Conservation (phyloP, 1,284 basidiomycete genomes). For the Melampsora allii-populina region DNA sequence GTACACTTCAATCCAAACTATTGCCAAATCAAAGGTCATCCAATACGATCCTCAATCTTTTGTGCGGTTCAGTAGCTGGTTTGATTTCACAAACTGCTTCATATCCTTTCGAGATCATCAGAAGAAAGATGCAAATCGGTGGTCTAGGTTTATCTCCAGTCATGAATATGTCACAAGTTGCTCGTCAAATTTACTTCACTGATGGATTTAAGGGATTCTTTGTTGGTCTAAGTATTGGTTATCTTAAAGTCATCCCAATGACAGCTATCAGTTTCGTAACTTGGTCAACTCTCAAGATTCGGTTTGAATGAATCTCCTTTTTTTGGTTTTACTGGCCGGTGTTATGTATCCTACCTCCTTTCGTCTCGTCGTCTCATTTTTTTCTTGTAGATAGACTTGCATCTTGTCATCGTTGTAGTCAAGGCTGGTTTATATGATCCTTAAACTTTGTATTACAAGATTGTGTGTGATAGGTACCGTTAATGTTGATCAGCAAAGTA, state of each 20-base stretch:
- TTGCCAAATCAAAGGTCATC: slow-evolving; percentile 48
- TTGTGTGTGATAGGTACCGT: too few relatives aligned
- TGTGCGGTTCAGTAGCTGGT: slow-evolving; percentile 86
- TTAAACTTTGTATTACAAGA: too few relatives aligned
- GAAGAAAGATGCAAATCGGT: slow-evolving; percentile 93
- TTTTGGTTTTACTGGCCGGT: too few relatives aligned
- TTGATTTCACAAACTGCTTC: slow-evolving; percentile 82
- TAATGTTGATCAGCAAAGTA: too few relatives aligned
- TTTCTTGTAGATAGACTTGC: too few relatives aligned
- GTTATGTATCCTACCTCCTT: too few relatives aligned
- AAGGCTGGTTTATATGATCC: too few relatives aligned
- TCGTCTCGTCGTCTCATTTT: too few relatives aligned
- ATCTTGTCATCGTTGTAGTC: too few relatives aligned
- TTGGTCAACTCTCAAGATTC: slow-evolving; percentile 39
- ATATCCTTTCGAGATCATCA: slow-evolving; percentile 93
- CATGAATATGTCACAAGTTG: slow-evolving; percentile 45
- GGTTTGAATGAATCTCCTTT: slow-evolving; percentile 20
- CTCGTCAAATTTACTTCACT: slow-evolving; percentile 64
- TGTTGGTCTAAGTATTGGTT: slow-evolving; percentile 88
- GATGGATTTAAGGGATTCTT: slow-evolving; percentile 86
- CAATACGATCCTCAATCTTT: slow-evolving; percentile 58
- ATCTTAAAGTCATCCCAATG: slow-evolving; percentile 96
- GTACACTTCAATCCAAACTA: slow-evolving; percentile 68
- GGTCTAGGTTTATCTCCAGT: slow-evolving; percentile 58
- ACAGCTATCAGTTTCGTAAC: slow-evolving; percentile 56